Base-by-base conservation (phyloP, 176 grass and related monocot genomes). In the Musa troglodytarum region DNA sequence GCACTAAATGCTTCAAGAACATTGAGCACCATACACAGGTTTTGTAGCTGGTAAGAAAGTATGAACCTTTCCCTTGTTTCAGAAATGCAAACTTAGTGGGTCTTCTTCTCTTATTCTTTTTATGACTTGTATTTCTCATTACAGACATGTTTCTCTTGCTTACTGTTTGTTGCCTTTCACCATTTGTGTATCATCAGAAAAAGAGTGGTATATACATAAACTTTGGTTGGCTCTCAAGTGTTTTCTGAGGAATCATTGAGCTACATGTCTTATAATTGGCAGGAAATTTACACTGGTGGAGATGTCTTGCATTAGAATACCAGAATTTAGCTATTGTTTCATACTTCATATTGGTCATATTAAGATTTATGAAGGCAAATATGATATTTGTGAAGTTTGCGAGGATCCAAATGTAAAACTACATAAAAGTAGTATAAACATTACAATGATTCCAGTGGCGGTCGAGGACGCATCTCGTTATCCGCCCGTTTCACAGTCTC, bases 131-230 rank as follows among this genome's bases (percentile, higher is more conserved):
- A 10, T 28, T 23, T 66, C 34, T 43, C 11, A 23, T 66, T 66
- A 66, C 63, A 66, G 28, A 66, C 11, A 66, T 66, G 25, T 68
- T 68, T 43, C 26, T 34, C 65, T 68, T 68, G 34, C 24, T 34
- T 43, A 16, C 26, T 34, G 65, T 68, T 68, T 68, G 21, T 43
- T 68, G 63, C 63, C 21, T 66, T 66, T 66, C 23, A 14, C 28
- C 63, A 29, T 13, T 1, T 66, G 11, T 66, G 22, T 26, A 66
- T 14, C 63, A 66, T 29, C 62, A 64, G 21, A 9, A 64, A 64
- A 17, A 62, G 58, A 62, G 58, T 64, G 62, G 62, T 22, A 66
- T 28, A 26, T 66, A 43, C 34, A 23, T 66, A 66, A 66, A 66
- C 17, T 66, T 66, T 66, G 24, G 21, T 29, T 28, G 23, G 28